A percentile compares a stretch with the other conserved stretches of the same genome.
These are phyloP conservation scores for Pezicula carpinea DNA, from an alignment of 2,329 filamentous ascomycete genomes.

Conservation along the genomic window DNA sequence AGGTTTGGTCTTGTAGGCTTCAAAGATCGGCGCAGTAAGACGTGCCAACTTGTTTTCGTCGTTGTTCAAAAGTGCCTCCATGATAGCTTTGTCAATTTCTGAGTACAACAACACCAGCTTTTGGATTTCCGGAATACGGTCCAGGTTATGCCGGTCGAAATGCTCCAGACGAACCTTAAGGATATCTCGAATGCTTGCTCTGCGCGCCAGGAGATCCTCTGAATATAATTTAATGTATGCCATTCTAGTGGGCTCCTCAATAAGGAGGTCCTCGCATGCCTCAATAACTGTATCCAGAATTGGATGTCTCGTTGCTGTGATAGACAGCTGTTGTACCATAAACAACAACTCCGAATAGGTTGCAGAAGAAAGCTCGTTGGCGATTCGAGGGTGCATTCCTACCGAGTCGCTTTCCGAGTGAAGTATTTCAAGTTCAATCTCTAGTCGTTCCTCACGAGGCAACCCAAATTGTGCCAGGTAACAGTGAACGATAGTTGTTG, in stretches of 20 bases:
- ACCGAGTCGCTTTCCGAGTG: constrained; percentile 14
- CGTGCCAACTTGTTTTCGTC: background rate
- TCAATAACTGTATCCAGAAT: constrained; percentile 24
- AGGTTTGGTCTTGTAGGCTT: background rate
- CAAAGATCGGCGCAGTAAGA: background rate
- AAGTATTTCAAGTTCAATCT: constrained; percentile 25
- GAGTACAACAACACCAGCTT: background rate
- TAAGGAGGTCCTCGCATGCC: constrained; percentile 22
- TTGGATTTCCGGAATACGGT: background rate
- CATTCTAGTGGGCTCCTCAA: constrained; percentile 23
- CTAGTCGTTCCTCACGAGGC: constrained; percentile 26
- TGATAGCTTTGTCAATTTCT: background rate
- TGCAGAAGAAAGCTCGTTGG: constrained; percentile 14
- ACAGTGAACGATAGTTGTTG: constrained; percentile 28
- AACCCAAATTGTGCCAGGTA: constrained; percentile 32
- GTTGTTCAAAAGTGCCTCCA: background rate
- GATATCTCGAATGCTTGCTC: background rate
- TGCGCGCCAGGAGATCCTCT: constrained; percentile 16
- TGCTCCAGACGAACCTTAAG: background rate
- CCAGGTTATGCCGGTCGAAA: background rate
- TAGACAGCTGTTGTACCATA: constrained; percentile 29
- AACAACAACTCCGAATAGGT: constrained; percentile 26
- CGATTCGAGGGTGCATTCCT: background rate
- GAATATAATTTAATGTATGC: constrained; percentile 27
- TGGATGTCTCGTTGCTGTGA: constrained; percentile 18